Base-by-base conservation (phyloP, 176 grass and related monocot species). In the Pontederia crassipes region DNA sequence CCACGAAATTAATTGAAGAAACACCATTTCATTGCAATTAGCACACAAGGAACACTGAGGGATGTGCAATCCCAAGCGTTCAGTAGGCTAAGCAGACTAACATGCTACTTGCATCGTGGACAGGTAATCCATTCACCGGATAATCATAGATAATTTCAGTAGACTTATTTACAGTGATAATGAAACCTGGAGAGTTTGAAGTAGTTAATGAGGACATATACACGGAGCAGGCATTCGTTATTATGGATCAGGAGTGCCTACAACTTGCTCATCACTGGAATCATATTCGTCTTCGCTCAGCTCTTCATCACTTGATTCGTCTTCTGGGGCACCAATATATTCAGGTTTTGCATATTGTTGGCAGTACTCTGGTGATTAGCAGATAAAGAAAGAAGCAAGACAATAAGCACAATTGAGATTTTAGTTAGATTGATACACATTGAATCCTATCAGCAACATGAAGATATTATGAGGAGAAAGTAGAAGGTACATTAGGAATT, bases 251-350 rank as follows among this genome's bases (percentile, higher is more conserved):
- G 59, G 29, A 17, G 17, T 46, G 8, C 59, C 59, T 16, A 62
- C 32, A 13, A 62, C 59, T 40, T 62, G 59, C 35, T 62, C 59
- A 17, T 62, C 59, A 62, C 59, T 62, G 45, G 59, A 62, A 62
- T 62, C 59, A 17, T 46, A 62, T 16, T 62, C 59, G 17, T 62
- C 32, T 62, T 46, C 59, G 16, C 59, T 62, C 59, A 46, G 59
- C 15, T 62, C 59, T 45, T 62, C 59, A 13, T 45, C 32, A 8
- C 59, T 62, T 4, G 59, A 62, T 46, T 62, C 27, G 8, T 62
- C 59, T 45, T 62, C 59, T 3, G 29, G 14, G 45, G 59, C 35
- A 6, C 29, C 14, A 6, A 46, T 27, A 8, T 62, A 32, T 62
- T 62, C 59, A 62, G 59, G 59, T 40, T 45, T 62, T 17, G 59